Conservation (phyloP, 257 asterid genomes). For the Rauvolfia tetraphylla region DNA sequence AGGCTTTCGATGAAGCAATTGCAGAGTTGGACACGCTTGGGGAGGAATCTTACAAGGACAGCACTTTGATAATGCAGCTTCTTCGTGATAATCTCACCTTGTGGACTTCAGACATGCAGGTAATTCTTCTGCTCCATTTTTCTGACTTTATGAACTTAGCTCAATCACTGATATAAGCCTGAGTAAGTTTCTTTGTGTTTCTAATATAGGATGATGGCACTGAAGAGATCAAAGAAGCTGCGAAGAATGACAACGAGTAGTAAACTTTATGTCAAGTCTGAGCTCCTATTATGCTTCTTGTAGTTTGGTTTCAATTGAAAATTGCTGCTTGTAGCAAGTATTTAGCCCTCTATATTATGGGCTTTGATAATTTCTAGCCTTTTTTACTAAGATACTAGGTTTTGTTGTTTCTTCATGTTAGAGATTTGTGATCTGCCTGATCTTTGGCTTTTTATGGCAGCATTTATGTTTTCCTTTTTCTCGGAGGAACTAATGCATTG, state of each 20-base stretch:
- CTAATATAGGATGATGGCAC: constrained; percentile 65
- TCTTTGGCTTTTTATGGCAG: constrained; percentile 1
- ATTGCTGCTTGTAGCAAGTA: constrained; percentile 38
- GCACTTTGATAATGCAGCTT: constrained; percentile 96
- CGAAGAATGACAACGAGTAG: constrained; percentile 78
- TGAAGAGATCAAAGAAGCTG: constrained; percentile 82
- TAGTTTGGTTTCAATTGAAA: constrained; percentile 23
- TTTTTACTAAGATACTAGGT: constrained; percentile 7
- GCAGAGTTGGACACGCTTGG: constrained; percentile 92
- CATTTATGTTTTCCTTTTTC: constrained; percentile 11
- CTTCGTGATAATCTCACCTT: constrained; percentile 88
- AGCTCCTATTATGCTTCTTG: constrained; percentile 27
- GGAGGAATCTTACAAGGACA: constrained; percentile 92
- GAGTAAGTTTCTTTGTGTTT: constrained; percentile 10
- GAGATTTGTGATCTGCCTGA: constrained; percentile 11
- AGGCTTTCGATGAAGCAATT: constrained; percentile 94
- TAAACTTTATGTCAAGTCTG: constrained; percentile 26
- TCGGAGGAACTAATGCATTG: constrained; percentile 6
- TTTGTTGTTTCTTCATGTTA: constrained; percentile 6
- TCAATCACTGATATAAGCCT: background rate
- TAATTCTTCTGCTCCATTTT: constrained; percentile 10
- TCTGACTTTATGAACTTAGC: background rate
- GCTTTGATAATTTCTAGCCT: constrained; percentile 6
- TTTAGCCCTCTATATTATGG: constrained; percentile 26
- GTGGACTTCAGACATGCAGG: constrained; percentile 98